Evolutionary conservation across 2,329 filamentous ascomycete genomes (phyloP), one percentile per base, ranked within the genome.

Genomic region (Alternaria alternata): DNA sequence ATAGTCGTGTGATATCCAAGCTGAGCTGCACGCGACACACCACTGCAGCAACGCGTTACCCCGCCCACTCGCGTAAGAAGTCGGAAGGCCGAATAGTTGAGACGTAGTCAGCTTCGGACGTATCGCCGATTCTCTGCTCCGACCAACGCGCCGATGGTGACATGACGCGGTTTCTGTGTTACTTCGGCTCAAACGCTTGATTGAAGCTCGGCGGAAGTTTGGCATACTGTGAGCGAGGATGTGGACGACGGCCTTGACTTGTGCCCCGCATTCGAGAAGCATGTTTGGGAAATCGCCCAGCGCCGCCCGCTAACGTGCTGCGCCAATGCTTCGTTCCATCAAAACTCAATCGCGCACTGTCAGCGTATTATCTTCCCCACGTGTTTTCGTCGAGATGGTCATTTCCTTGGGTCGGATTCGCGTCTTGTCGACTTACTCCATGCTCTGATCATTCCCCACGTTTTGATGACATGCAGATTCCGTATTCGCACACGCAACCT

Each of bases 291-390:
- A 34, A 32, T 30, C 3, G 44, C 44, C 26, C 44, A 32, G 44
- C 44, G 44, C 46, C 18, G 30, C 12, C 12, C 12, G 20, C 46
- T 48, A 34, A 18, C 22, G 20, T 16, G 30, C 46, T 36, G 30
- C 46, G 46, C 46, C 46, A 48, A 48, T 24, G 14, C 46, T 48
- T 34, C 7, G 46, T 36, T 22, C n/a, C 18, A 9, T 36, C 22
- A 9, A 34, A 48, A 28, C 44, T 48, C 46, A 16, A 48, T 36
- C 30, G 30, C 18, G 6, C 32, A 41, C 36, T 42, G 14, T 30
- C 24, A 47, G 49, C 55, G 41, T 58, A 58, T 52, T 42, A 41
- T 39, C 18, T 24, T 38, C n/a, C 49, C 49, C 55, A 58, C 55
- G 55, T 58, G 43, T 42, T 54, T 43, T 24, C 18, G n/a, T 26